Percentiles rank a stretch among this genome's conserved stretches.
Conservation (phyloP, 1,284 basidiomycete species). For the Phellopilus nigrolimitatus region DNA sequence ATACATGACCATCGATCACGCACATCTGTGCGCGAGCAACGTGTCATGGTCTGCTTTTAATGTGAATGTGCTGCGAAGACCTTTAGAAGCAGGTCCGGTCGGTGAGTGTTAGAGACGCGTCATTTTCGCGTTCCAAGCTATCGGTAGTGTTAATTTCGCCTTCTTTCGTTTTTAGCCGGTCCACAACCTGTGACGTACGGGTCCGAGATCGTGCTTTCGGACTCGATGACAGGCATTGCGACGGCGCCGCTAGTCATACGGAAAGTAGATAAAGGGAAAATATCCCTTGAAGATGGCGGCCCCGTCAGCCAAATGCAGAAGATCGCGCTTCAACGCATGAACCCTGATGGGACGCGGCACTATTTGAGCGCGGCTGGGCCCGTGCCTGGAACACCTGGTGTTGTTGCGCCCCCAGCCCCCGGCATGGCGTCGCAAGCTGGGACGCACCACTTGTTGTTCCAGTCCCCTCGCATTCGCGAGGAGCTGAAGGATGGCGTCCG, state of each 20-base stretch:
- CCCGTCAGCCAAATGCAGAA: slow-evolving; percentile 97
- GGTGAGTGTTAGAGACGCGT: slow-evolving; percentile 56
- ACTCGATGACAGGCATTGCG: slow-evolving; percentile 77
- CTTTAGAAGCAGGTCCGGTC: slow-evolving; percentile 50
- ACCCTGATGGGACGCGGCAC: slow-evolving; percentile 73
- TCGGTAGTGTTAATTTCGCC: slow-evolving; percentile 38
- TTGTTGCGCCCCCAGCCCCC: slow-evolving; percentile 55
- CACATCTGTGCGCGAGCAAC: slow-evolving; percentile 81
- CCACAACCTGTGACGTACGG: slow-evolving; percentile 88
- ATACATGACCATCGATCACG: slow-evolving; percentile 89
- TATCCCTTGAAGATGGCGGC: slow-evolving; percentile 77
- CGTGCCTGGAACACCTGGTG: slow-evolving; percentile 67
- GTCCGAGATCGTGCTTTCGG: slow-evolving; percentile 81
- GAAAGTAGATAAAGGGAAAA: slow-evolving; percentile 89
- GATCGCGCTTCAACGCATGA: slow-evolving; percentile 83
- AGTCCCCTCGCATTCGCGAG: slow-evolving; percentile 66
- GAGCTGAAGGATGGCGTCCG: slow-evolving; percentile 70
- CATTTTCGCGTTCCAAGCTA: slow-evolving; percentile 31
- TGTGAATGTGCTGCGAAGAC: slow-evolving; percentile 74
- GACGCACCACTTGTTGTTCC: slow-evolving; percentile 75
- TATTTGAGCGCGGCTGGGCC: slow-evolving; percentile 82
- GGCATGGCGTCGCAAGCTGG: slow-evolving; percentile 70
- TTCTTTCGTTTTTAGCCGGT: slow-evolving; percentile 39
- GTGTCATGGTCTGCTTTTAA: slow-evolving; percentile 91
- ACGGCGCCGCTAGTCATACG: slow-evolving; percentile 87